Percentiles rank a stretch among this genome's conserved stretches.
These are phyloP conservation scores for Trypanosomatidae sp. DNA, from an alignment of 208 protist genomes.

Conservation along the genomic window DNA sequence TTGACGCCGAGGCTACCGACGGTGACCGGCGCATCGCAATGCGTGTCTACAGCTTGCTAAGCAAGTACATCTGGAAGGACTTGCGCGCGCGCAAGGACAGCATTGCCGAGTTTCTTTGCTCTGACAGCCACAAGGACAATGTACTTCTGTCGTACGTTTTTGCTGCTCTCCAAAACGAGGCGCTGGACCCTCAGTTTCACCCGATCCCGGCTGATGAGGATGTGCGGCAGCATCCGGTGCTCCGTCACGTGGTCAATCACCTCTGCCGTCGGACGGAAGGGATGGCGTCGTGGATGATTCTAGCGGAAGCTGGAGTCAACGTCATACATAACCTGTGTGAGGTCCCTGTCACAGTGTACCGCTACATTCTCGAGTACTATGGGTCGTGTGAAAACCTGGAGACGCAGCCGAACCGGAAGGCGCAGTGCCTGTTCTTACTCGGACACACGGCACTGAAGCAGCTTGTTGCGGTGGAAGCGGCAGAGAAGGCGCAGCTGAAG, in stretches of 20 bases:
- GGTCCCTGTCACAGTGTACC: slow-evolving; percentile 70
- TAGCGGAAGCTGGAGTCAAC: slow-evolving; percentile 72
- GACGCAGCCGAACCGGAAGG: slow-evolving; percentile 35
- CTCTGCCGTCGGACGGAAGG: slow-evolving; percentile 76
- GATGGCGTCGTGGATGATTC: slow-evolving; percentile 75
- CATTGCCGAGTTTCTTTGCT: slow-evolving; percentile 70
- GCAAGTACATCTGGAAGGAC: slow-evolving; percentile 70
- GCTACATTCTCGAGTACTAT: slow-evolving; percentile 77
- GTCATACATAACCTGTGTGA: slow-evolving; percentile 78
- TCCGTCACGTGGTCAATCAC: slow-evolving; percentile 74
- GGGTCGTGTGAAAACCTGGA: slow-evolving; percentile 8
- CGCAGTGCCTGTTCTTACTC: slow-evolving; percentile 79
- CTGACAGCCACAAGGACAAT: slow-evolving; percentile 70
- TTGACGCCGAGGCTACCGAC: slow-evolving; percentile 45
- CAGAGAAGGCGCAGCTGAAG: slow-evolving; percentile 77
- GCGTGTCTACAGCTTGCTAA: slow-evolving; percentile 86
- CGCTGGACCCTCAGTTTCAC: slow-evolving; percentile 64
- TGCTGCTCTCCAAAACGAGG: slow-evolving; percentile 66
- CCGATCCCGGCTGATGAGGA: slow-evolving; percentile 52
- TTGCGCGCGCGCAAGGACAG: slow-evolving; percentile 64
- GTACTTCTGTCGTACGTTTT: slow-evolving; percentile 83
- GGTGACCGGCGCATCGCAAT: slow-evolving; percentile 80
- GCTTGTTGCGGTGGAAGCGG: slow-evolving; percentile 81
- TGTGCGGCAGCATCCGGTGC: slow-evolving; percentile 48
- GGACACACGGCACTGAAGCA: slow-evolving; percentile 85